phyloP scores from a whole-genome alignment of 257 asterid genomes.

The Scutellaria baicalensis region DNA sequence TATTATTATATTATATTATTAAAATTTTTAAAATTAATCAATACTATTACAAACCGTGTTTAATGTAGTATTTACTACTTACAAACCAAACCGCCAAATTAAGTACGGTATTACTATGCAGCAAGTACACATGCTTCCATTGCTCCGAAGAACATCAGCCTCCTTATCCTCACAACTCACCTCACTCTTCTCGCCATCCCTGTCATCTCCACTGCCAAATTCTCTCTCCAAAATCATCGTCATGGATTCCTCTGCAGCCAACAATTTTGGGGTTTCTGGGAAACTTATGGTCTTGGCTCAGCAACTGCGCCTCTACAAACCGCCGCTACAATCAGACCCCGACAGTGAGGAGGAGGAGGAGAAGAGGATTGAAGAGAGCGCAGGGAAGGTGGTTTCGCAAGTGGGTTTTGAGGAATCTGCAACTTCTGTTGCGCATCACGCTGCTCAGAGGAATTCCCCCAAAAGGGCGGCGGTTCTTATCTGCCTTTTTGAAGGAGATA shows the following conservation, averaged over 20 bases:
- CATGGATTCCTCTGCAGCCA: slow-evolving; percentile 40
- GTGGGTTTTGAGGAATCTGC: slow-evolving; percentile 84
- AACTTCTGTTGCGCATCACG: slow-evolving; percentile 37
- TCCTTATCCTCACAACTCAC: slow-evolving; percentile 14
- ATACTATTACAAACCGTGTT: no score
- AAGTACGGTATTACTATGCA: not conserved
- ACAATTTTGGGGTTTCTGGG: slow-evolving; percentile 25
- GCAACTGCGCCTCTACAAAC: slow-evolving; percentile 68
- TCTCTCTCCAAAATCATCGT: slow-evolving; percentile 26
- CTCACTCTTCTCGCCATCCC: slow-evolving; percentile 14
- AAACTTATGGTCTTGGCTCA: slow-evolving; percentile 55
- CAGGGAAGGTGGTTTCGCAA: slow-evolving; percentile 73
- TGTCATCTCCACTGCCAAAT: slow-evolving; percentile 11
- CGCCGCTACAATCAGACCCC: slow-evolving; percentile 39
- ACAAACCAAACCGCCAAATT: slow-evolving; percentile 14
- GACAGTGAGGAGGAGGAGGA: slow-evolving; percentile 58
- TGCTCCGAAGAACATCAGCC: slow-evolving; percentile 37
- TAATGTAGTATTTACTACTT: no score
- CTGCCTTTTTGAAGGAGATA: slow-evolving; percentile 81
- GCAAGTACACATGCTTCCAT: slow-evolving; percentile 35
- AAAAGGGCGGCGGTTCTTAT: slow-evolving; percentile 90
- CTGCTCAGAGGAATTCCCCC: slow-evolving; percentile 52
- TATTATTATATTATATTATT: no score
- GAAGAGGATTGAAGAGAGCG: slow-evolving; percentile 51
- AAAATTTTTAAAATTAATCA: no score